Evolutionary conservation across 495 filamentous ascomycete species (phyloP).

Genomic region (Xylaria flabelliformis): DNA sequence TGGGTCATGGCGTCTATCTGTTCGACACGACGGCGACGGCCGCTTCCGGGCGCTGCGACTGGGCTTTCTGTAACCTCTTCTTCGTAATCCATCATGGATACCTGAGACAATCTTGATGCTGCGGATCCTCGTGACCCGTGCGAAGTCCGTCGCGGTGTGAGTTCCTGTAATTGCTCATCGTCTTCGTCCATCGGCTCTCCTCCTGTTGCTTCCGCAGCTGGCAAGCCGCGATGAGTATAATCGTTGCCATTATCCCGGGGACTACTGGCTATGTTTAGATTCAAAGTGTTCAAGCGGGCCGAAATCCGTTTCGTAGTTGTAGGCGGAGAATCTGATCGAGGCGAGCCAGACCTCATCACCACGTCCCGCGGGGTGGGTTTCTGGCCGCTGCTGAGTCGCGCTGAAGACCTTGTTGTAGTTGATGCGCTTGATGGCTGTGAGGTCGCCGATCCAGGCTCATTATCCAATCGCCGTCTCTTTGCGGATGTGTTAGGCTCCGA

Average conservation of each 20-base stretch:
- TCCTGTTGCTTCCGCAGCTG: background rate
- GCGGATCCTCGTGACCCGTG: constrained; percentile 21
- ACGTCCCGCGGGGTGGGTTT: constrained; percentile 16
- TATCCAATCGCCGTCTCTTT: constrained; percentile 43
- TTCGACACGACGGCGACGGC: constrained; percentile 43
- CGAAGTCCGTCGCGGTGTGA: constrained; percentile 18
- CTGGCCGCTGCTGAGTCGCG: constrained; percentile 30
- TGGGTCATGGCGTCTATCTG: constrained; percentile 35
- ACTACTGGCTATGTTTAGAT: background rate
- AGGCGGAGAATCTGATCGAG: constrained; percentile 10
- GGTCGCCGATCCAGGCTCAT: constrained; percentile 30
- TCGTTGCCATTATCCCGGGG: background rate
- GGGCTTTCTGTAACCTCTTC: constrained; percentile 58
- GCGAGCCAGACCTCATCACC: background rate
- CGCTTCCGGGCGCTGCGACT: constrained; percentile 54
- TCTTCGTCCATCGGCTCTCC: constrained; percentile 24
- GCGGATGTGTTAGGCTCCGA: constrained; percentile 51
- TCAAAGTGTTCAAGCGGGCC: constrained; percentile 4
- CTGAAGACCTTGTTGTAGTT: constrained; percentile 31
- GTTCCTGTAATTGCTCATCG: constrained; percentile 18
- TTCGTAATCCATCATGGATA: constrained; percentile 33
- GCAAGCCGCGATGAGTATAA: background rate
- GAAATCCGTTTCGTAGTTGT: constrained; percentile 23
- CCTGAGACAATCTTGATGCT: constrained; percentile 27
- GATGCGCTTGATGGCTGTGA: constrained; percentile 34